These are phyloP conservation scores for Lachnellula hyalina DNA, from an alignment of 2,329 filamentous ascomycete species.

Conservation along the genomic window DNA sequence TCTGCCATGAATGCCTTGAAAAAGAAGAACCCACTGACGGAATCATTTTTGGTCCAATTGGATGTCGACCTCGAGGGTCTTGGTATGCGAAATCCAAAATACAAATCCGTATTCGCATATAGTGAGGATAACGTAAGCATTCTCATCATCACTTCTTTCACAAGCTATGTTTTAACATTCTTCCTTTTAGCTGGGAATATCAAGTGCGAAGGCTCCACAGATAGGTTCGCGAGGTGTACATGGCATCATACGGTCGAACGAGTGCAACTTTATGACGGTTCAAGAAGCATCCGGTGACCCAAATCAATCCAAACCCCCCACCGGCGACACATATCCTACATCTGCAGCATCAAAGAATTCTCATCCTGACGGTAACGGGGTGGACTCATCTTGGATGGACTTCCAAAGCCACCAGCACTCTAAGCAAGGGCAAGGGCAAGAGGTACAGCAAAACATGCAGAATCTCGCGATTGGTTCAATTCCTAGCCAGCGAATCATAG, in stretches of 20 bases:
- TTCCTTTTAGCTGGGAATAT: constrained; percentile 22
- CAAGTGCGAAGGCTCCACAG: constrained; percentile 16
- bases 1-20: constrained; percentile 88
- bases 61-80: constrained; percentile 84
- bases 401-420: neutral
- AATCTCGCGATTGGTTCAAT: constrained; percentile 18
- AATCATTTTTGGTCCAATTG: constrained; percentile 89
- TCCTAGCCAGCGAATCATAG: neutral
- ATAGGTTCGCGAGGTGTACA: constrained; percentile 1
- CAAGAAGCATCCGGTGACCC: constrained; percentile 9
- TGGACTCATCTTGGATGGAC: neutral
- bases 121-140: constrained; percentile 32
- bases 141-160: neutral
- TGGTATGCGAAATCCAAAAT: constrained; percentile 54
- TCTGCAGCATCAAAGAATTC: constrained; percentile 4
- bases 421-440: constrained; percentile 9
- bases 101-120: constrained; percentile 47
- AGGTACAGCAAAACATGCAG: constrained; percentile 19
- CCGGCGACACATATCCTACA: constrained; percentile 4
- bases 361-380: neutral
- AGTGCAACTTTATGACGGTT: constrained; percentile 16
- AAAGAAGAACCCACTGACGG: constrained; percentile 80
- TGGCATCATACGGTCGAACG: constrained; percentile 1
- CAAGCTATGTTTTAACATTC: constrained; percentile 9
- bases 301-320: constrained; percentile 3